Evolutionary conservation across 2,329 filamentous ascomycete genomes (phyloP).

Genomic region (Aspergillus arachidicola): DNA sequence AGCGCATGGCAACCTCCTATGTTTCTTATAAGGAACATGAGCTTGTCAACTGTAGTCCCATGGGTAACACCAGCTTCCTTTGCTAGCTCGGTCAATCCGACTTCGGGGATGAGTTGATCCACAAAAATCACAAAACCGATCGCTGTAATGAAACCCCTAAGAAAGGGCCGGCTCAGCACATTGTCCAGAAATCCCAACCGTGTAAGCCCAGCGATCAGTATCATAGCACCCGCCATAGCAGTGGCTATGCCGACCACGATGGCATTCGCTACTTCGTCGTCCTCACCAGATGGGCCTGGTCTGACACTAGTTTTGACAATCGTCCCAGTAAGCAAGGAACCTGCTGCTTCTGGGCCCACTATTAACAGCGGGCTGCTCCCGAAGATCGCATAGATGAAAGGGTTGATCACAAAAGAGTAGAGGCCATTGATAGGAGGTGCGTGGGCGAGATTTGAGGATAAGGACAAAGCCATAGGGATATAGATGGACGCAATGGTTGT

Average conservation of each 20-base stretch:
- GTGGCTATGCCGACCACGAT: conserved; percentile 86
- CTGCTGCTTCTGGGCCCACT: conserved; percentile 91
- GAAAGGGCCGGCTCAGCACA: conserved; percentile 86
- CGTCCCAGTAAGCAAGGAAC: conserved; percentile 84
- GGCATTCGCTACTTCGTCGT: conserved; percentile 73
- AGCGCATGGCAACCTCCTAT: conserved; percentile 68
- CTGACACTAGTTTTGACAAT: conserved; percentile 80
- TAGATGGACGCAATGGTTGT: conserved; percentile 99
- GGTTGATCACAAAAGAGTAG: conserved; percentile 92
- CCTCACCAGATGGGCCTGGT: conserved; percentile 63
- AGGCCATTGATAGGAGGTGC: conserved; percentile 91
- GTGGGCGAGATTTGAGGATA: conserved; percentile 89
- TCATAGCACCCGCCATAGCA: conserved; percentile 82
- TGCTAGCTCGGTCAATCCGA: conserved; percentile 72
- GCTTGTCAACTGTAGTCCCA: conserved; percentile 83
- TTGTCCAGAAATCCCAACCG: conserved; percentile 91
- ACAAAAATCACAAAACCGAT: conserved; percentile 96
- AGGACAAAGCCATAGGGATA: conserved; percentile 92
- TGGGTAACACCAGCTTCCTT: conserved; percentile 67
- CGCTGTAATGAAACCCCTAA: conserved; percentile 94
- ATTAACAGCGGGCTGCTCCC: conserved; percentile 93
- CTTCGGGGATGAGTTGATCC: conserved; percentile 88
- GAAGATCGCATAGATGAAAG: conserved; percentile 84
- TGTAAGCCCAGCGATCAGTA: conserved; percentile 82
- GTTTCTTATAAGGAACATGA: conserved; percentile 75